Conservation (phyloP, 805 yeast species). For the Metschnikowia kunwiensis region DNA sequence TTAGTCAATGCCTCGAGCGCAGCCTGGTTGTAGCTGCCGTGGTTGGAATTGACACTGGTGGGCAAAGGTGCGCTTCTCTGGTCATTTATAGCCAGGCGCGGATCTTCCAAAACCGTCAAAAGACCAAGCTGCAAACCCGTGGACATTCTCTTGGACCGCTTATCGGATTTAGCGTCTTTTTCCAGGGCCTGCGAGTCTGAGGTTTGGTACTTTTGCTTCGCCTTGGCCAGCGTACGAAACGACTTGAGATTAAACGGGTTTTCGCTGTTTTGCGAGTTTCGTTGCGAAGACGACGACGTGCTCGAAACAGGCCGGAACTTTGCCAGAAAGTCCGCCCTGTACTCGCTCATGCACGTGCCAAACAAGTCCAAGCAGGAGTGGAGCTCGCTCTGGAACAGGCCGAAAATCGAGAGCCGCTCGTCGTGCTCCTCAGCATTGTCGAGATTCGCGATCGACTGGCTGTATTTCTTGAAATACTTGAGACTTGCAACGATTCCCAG, state of each 20-base stretch:
- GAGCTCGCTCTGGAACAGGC: slow-evolving; percentile 35
- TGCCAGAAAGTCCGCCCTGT: slow-evolving; percentile 14
- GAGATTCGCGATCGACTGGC: slow-evolving; percentile 26
- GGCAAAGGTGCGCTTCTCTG: background rate
- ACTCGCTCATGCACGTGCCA: slow-evolving; percentile 27
- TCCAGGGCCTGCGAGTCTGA: background rate
- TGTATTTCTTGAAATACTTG: slow-evolving; percentile 37
- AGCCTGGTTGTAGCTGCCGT: slow-evolving; percentile 34
- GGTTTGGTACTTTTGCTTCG: slow-evolving; percentile 26
- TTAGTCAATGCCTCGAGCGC: slow-evolving; percentile 37
- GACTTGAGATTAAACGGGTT: slow-evolving; percentile 25
- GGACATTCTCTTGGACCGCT: slow-evolving; percentile 30
- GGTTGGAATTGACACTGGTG: slow-evolving; percentile 3
- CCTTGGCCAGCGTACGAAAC: slow-evolving; percentile 29
- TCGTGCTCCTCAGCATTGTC: slow-evolving; percentile 31
- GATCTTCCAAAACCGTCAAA: slow-evolving; percentile 39
- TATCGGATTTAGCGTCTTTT: slow-evolving; percentile 13
- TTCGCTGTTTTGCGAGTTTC: slow-evolving; percentile 18
- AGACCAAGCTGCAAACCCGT: slow-evolving; percentile 38
- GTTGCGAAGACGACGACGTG: slow-evolving; percentile 20
- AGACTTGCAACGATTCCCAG: slow-evolving; percentile 33
- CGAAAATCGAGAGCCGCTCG: slow-evolving; percentile 37
- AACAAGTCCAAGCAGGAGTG: slow-evolving; percentile 29
- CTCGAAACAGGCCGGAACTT: slow-evolving; percentile 6
- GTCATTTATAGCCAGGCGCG: slow-evolving; percentile 5